Base-by-base conservation (phyloP, 345 rosid genomes). In the Pistacia integerrima region DNA sequence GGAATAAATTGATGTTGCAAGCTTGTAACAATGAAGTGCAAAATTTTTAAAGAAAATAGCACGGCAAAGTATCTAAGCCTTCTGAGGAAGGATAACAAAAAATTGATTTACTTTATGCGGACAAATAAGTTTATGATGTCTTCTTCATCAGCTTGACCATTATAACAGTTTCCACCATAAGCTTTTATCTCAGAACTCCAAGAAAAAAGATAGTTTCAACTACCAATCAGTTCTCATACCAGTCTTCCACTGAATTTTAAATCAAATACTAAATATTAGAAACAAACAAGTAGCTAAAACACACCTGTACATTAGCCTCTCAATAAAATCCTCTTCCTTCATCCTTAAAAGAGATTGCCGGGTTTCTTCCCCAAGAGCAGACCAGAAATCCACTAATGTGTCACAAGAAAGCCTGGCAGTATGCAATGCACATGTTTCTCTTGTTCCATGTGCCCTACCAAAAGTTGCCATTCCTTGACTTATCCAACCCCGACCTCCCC, bases 301-400 rank as follows among this genome's bases (percentile, higher is more conserved):
- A 79, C 78, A 95, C 98, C 98, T 96, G 89, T 87, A 86, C 90
- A 83, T 88, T 17, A 96, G 92, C 84, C 94, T 93, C 84, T 93
- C 99, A 69, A 93, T 86, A 74, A 96, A 96, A 88, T 96, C 98
- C 83, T 93, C 99, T 87, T 96, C 99, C 86, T 96, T 96, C 97
- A 96, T 96, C 72, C 88, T 92, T 77, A 96, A 84, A 73, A 93
- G 93, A 72, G 99, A 93, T 41, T 76, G 90, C 58, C 88, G 90
- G 7, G 92, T 92, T 82, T 96, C 97, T 83, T 91, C 98, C 67
- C 92, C 94, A 75, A 93, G 92, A 55, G 92, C 93, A 22, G 94
- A 93, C 97, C 98, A 96, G 85, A 96, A 96, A 81, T 96, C 92
- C 78, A 93, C 97, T 77, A 93, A 85, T 20, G 97, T 92, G 72